Evolutionary conservation across 2,329 filamentous ascomycete species (phyloP).

Genomic region (Plenodomus lindquistii): DNA sequence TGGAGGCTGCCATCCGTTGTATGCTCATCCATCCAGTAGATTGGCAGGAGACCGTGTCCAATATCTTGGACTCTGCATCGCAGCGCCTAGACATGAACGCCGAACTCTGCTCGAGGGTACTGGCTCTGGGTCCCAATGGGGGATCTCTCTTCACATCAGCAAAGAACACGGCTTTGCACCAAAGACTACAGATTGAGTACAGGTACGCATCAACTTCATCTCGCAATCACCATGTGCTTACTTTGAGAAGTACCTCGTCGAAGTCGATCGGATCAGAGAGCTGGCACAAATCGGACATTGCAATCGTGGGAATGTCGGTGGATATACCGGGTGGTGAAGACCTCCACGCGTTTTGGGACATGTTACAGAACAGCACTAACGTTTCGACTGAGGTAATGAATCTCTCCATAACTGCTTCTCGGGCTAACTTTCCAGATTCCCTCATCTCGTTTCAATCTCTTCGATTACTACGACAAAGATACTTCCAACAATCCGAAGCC

Average conservation of each 20-base stretch:
- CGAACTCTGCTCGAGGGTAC: neutral
- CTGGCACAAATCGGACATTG: no score
- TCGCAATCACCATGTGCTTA: no score
- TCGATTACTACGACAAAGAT: neutral
- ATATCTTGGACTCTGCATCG: neutral
- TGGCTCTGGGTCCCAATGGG: neutral
- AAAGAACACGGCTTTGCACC: neutral
- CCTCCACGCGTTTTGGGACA: neutral
- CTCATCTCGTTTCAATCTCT: neutral
- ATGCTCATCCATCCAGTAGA: neutral
- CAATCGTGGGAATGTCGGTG: neutral
- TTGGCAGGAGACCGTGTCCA: neutral
- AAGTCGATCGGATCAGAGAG: no score
- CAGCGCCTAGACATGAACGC: neutral
- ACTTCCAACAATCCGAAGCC: neutral
- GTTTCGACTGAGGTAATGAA: no score
- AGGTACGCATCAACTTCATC: no score
- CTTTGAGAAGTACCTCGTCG: no score
- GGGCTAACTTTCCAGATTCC: neutral
- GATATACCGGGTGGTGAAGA: neutral
- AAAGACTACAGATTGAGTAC: no score
- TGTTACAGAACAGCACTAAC: neutral
- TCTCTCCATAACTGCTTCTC: no score
- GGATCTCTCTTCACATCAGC: no score
- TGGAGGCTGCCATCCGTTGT: neutral